A percentile compares a stretch with the other conserved stretches of the same genome.
Conservation (phyloP, 2,329 filamentous ascomycete genomes). For the Xylariaceae sp. region DNA sequence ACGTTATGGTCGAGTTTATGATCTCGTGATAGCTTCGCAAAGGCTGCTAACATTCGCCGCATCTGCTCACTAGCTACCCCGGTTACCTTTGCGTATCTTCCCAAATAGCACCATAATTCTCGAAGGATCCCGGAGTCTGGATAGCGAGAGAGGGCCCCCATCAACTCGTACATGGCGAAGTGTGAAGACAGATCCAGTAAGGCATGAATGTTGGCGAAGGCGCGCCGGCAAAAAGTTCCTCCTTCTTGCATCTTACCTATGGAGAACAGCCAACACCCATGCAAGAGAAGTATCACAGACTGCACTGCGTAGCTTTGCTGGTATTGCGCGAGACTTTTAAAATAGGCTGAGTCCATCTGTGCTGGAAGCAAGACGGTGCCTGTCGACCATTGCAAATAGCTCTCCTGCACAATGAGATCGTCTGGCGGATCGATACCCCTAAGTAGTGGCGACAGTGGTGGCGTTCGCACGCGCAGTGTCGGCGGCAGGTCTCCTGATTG, state of each 20-base stretch:
- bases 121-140: conserved; percentile 21
- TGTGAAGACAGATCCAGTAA: conserved; percentile 23
- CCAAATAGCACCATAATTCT: conserved; percentile 25
- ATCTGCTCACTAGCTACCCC: conserved; percentile 19
- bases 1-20: conserved; percentile 20
- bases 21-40: conserved; percentile 19
- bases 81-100: conserved; percentile 11
- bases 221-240: conserved; percentile 20
- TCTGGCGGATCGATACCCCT: conserved; percentile 22
- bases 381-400: conserved; percentile 24
- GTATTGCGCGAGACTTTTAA: conserved; percentile 21
- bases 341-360: conserved; percentile 13
- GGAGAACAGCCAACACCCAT: conserved; percentile 27
- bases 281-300: conserved; percentile 22
- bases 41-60: conserved; percentile 18
- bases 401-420: conserved; percentile 24
- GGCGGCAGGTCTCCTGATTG: conserved; percentile 23
- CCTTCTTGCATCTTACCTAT: conserved; percentile 21
- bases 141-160: conserved; percentile 9
- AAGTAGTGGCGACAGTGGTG: conserved; percentile 21
- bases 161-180: conserved; percentile 19
- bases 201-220: conserved; percentile 22
- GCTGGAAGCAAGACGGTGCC: conserved; percentile 12
- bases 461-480: conserved; percentile 25
- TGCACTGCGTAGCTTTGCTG: conserved; percentile 23